These are phyloP conservation scores for Calonectria pseudoreteaudii DNA, from an alignment of 2,329 filamentous ascomycete species.

Conservation along the genomic window DNA sequence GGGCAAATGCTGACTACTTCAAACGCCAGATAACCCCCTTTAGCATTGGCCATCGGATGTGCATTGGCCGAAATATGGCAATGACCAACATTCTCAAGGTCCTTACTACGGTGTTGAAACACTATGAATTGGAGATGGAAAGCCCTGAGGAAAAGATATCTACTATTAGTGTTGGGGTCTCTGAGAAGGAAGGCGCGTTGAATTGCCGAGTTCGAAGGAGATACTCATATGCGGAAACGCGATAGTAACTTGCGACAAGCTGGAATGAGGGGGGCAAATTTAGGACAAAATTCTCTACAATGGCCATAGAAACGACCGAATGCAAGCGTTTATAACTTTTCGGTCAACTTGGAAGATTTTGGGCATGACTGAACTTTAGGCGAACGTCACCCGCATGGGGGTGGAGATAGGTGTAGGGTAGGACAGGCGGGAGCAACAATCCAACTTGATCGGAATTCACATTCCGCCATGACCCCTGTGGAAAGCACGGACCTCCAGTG, in stretches of 20 bases:
- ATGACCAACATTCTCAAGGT: slow-evolving; percentile 23
- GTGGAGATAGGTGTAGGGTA: neutral
- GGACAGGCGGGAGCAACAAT: neutral
- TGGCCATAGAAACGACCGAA: neutral
- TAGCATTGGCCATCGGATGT: slow-evolving; percentile 20
- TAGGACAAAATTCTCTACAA: neutral
- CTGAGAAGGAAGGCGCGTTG: slow-evolving; percentile 11
- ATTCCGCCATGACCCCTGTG: neutral
- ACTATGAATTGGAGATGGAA: slow-evolving; percentile 9
- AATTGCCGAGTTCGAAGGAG: neutral
- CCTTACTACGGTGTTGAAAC: neutral
- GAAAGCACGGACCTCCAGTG: no score
- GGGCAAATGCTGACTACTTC: neutral
- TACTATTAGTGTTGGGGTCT: slow-evolving; percentile 18
- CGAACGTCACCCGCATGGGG: neutral
- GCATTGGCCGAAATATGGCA: slow-evolving; percentile 20
- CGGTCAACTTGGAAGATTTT: neutral
- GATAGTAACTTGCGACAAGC: no score
- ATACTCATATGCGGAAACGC: no score
- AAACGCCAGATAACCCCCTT: slow-evolving; percentile 12
- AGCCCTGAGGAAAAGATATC: neutral
- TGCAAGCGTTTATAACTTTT: neutral
- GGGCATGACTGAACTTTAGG: neutral
- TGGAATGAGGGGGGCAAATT: neutral
- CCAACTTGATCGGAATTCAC: neutral